phyloP scores from a whole-genome alignment of 257 asterid genomes.

The Gentiana macrophylla region DNA sequence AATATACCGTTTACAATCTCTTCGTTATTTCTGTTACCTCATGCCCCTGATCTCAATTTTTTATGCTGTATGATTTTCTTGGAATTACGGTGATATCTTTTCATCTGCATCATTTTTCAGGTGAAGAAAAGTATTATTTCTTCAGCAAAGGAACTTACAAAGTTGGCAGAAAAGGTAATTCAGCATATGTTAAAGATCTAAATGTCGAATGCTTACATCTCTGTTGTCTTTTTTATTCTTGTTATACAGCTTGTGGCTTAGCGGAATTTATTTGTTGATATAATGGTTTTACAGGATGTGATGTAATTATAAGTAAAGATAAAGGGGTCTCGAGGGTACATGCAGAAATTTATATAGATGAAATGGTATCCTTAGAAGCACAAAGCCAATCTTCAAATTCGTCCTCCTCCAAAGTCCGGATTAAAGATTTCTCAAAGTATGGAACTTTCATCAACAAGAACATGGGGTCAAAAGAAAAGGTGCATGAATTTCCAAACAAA shows the following conservation, averaged over 20 bases:
- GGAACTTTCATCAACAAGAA: slow-evolving; percentile 61
- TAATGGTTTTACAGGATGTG: slow-evolving; percentile 42
- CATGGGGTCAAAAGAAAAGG: slow-evolving; percentile 47
- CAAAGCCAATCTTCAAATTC: slow-evolving; percentile 26
- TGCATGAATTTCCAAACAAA: slow-evolving; percentile 65
- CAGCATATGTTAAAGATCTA: not conserved
- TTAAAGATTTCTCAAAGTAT: slow-evolving; percentile 86
- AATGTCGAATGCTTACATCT: not conserved
- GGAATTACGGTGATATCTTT: slow-evolving; percentile 12
- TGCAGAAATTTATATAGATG: slow-evolving; percentile 81
- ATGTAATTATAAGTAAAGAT: slow-evolving; percentile 67
- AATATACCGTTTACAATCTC: not conserved
- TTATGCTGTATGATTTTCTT: slow-evolving; percentile 7
- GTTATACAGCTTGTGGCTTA: not conserved
- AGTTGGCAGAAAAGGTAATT: slow-evolving; percentile 86
- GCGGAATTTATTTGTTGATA: no score
- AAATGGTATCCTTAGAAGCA: slow-evolving; percentile 58
- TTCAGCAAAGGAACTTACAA: slow-evolving; percentile 70
- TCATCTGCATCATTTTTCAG: slow-evolving; percentile 27
- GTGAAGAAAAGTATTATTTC: slow-evolving; percentile 68
- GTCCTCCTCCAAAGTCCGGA: slow-evolving; percentile 45
- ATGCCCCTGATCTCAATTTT: not conserved
- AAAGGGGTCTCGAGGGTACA: slow-evolving; percentile 96
- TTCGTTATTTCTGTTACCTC: not conserved
- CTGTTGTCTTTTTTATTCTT: not conserved